Evolutionary conservation across 2,329 filamentous ascomycete genomes (phyloP).

Genomic region (Calonectria ilicicola): DNA sequence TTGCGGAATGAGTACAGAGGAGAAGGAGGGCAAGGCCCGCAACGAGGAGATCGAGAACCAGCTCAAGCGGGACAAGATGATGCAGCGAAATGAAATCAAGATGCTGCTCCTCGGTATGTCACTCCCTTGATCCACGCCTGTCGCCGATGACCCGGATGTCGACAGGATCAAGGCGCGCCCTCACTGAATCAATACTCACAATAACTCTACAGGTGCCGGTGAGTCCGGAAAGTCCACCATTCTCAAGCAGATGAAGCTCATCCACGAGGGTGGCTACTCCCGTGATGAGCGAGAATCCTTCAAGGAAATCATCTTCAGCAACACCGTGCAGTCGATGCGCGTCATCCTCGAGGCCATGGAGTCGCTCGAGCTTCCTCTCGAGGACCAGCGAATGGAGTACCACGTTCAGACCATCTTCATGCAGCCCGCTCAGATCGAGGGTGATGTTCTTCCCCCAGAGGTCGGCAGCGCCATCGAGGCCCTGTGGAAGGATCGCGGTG

Average conservation of each 20-base stretch:
- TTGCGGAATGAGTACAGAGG: constrained; percentile 99
- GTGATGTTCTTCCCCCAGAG: constrained; percentile 92
- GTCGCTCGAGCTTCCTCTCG: constrained; percentile 81
- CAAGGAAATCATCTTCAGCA: constrained; percentile 79
- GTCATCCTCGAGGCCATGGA: constrained; percentile 78
- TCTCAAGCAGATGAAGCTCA: constrained; percentile 99
- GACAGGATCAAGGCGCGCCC: not conserved
- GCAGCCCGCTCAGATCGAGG: constrained; percentile 97
- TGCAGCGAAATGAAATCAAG: constrained; percentile 99
- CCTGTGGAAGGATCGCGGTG: constrained; percentile 91
- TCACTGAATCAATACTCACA: constrained; percentile 40
- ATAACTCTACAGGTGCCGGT: constrained; percentile 79
- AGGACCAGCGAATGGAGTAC: constrained; percentile 94
- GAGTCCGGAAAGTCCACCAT: constrained; percentile 96
- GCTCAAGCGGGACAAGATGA: constrained; percentile 97
- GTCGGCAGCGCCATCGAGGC: constrained; percentile 93
- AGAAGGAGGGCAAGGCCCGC: constrained; percentile 99
- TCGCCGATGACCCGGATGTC: not conserved
- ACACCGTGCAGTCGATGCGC: constrained; percentile 77
- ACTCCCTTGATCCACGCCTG: not conserved
- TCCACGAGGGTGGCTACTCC: constrained; percentile 98
- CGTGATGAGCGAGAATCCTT: constrained; percentile 82
- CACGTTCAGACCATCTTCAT: constrained; percentile 99
- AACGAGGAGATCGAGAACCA: constrained; percentile 99
- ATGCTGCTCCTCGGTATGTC: constrained; percentile 93